These are phyloP conservation scores for Cucurbita ficifolia DNA, from an alignment of 306 rosid species.

Conservation along the genomic window DNA sequence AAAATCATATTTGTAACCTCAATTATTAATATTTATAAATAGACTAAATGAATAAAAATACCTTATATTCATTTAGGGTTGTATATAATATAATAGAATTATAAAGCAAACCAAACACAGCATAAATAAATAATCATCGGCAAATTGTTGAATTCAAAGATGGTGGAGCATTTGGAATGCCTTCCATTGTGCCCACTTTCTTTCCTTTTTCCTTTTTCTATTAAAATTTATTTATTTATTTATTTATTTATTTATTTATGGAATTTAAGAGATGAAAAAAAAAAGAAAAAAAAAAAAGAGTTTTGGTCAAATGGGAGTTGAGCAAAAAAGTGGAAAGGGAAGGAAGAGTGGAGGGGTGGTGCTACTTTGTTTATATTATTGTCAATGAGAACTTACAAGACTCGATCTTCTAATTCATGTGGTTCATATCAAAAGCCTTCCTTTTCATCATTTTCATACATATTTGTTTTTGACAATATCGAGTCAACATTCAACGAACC, in stretches of 20 bases:
- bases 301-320: constrained; percentile 7
- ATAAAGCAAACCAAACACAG: neutral
- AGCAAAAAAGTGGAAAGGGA: constrained; percentile 5
- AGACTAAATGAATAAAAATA: too few relatives aligned
- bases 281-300: neutral
- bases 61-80: too few relatives aligned
- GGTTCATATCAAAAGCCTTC: neutral
- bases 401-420: neutral
- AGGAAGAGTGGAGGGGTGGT: neutral
- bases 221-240: too few relatives aligned
- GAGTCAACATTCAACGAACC: too few relatives aligned
- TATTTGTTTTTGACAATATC: neutral
- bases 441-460: neutral
- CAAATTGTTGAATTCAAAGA: neutral
- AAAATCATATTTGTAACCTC: neutral
- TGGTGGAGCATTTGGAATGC: neutral
- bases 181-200: neutral
- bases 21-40: too few relatives aligned
- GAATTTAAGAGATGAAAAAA: neutral
- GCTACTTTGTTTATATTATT: neutral
- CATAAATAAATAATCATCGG: neutral
- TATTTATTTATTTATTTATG: too few relatives aligned
- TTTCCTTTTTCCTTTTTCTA: neutral
- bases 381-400: constrained; percentile 8
- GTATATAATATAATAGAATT: too few relatives aligned